These are phyloP conservation scores for Pythium monospermum DNA, from an alignment of 352 stramenopile genomes.

Conservation along the genomic window DNA sequence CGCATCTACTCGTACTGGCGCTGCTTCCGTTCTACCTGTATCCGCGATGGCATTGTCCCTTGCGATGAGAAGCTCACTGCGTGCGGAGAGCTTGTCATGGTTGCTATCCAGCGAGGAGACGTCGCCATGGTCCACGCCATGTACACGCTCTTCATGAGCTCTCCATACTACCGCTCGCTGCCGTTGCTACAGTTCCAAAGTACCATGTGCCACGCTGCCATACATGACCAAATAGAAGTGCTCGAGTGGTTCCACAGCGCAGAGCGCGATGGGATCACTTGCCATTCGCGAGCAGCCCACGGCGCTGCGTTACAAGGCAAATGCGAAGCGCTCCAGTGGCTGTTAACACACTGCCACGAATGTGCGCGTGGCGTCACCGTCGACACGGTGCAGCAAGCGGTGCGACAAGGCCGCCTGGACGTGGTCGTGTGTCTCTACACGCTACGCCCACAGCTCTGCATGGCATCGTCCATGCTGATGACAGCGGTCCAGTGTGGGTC, in stretches of 20 bases:
- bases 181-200: conserved; percentile 5
- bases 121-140: conserved; percentile 7
- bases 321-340: conserved; percentile 7
- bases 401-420: background rate
- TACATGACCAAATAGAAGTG: background rate
- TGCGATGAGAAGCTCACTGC: too few species aligned
- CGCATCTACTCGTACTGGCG: background rate
- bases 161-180: conserved; percentile 10
- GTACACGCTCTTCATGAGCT: conserved; percentile 5
- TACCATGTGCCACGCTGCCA: background rate
- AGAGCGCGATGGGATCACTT: background rate
- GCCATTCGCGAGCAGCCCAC: background rate
- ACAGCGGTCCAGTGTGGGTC: background rate
- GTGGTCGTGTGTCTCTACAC: conserved; percentile 6
- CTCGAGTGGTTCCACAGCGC: conserved; percentile 9
- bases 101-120: conserved; percentile 8
- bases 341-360: conserved; percentile 1
- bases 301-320: conserved; percentile 1
- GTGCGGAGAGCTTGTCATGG: conserved; percentile 8
- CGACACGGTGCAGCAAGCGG: background rate
- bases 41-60: background rate
- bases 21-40: background rate
- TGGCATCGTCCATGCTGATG: background rate
- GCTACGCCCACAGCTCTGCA: conserved; percentile 3
- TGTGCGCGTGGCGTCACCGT: background rate